These are phyloP conservation scores for Vitis cinerea DNA, from an alignment of 164 flowering plant genomes.

Conservation along the genomic window DNA sequence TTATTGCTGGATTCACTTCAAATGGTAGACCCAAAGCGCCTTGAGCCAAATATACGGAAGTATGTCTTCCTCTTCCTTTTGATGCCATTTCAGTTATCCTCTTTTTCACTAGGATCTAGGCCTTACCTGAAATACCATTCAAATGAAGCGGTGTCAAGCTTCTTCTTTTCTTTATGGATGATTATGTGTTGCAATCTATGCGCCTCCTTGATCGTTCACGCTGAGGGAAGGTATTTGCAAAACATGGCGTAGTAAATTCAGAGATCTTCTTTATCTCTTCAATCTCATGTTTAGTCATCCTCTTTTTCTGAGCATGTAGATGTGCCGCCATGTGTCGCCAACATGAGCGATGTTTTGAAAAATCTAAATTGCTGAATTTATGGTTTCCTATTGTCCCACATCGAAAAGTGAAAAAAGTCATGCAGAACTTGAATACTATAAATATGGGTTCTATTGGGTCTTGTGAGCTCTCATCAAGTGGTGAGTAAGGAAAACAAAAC, in stretches of 20 bases:
- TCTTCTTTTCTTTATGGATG: slow-evolving; percentile 9
- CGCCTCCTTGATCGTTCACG: no score
- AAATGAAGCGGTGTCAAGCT: slow-evolving; percentile 33
- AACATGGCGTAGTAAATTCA: no score
- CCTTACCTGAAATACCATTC: slow-evolving; percentile 31
- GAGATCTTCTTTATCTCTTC: background rate
- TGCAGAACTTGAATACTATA: background rate
- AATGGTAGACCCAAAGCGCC: slow-evolving; percentile 44
- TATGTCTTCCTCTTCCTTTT: slow-evolving; percentile 13
- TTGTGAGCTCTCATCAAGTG: slow-evolving; percentile 16
- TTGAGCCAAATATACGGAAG: slow-evolving; percentile 76
- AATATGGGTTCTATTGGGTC: background rate
- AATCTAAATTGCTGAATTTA: background rate
- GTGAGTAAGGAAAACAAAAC: slow-evolving; percentile 99
- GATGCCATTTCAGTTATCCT: no score
- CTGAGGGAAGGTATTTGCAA: no score
- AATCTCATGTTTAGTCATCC: slow-evolving; percentile 10
- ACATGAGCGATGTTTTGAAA: slow-evolving; percentile 26
- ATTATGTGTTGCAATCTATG: no score
- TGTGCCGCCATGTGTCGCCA: slow-evolving; percentile 19
- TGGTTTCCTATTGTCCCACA: background rate
- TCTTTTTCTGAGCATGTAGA: slow-evolving; percentile 9
- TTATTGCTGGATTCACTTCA: slow-evolving; percentile 71
- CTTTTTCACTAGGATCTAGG: background rate
- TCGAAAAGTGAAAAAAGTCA: background rate